phyloP scores from a whole-genome alignment of 495 filamentous ascomycete genomes.

The Aspergillus diversus region DNA sequence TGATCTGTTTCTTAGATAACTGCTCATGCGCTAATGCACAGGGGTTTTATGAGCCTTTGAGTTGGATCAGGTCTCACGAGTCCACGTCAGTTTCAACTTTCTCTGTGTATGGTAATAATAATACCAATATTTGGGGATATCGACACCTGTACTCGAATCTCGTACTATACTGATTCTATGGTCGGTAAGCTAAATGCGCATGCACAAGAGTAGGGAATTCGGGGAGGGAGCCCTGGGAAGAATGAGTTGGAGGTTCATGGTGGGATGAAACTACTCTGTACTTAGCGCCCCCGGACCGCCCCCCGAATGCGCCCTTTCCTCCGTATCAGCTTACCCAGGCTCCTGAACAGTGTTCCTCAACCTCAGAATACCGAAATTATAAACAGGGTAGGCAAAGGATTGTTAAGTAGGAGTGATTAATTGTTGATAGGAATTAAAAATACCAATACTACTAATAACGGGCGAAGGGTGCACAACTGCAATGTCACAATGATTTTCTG shows the following conservation, averaged over 20 bases:
- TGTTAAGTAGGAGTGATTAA: too few relatives aligned
- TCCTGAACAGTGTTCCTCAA: neutral
- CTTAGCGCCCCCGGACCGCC: neutral
- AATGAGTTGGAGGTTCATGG: too few relatives aligned
- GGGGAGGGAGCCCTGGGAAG: too few relatives aligned
- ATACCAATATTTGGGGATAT: neutral
- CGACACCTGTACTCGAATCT: neutral
- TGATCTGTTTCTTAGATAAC: conserved; percentile 24
- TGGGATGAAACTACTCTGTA: too few relatives aligned
- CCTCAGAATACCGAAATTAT: neutral
- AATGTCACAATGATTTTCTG: too few relatives aligned
- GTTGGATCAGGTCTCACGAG: conserved; percentile 21
- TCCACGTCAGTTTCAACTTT: conserved; percentile 28
- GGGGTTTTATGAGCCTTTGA: conserved; percentile 21
- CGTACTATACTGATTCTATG: too few relatives aligned
- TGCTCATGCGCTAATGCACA: conserved; percentile 20
- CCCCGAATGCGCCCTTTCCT: neutral
- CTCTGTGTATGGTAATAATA: conserved; percentile 14
- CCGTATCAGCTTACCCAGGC: neutral
- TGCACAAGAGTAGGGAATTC: too few relatives aligned
- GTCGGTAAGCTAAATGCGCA: too few relatives aligned
- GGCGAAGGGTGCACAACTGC: neutral
- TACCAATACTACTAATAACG: neutral
- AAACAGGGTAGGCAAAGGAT: neutral
- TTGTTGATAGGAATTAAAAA: neutral